Percentiles rank a stretch among this genome's conserved stretches.
phyloP scores from a whole-genome alignment of 345 rosid species.

The Brassica nigra region DNA sequence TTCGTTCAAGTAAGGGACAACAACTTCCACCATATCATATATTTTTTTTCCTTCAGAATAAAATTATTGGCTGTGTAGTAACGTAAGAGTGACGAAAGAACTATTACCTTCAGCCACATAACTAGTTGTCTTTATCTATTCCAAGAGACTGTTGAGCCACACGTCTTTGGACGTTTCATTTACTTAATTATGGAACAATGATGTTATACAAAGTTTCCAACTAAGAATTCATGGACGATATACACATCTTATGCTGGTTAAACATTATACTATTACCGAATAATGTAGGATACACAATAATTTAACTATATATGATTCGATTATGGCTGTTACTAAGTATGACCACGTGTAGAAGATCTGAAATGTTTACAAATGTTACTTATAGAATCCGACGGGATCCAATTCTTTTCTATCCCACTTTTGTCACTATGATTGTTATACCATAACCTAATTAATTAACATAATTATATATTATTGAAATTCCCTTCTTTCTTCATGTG shows the following conservation, averaged over 20 bases:
- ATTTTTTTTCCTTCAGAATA: neutral
- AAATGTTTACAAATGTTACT: slow-evolving; percentile 13
- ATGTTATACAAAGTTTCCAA: slow-evolving; percentile 16
- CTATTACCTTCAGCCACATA: neutral
- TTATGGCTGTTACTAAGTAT: slow-evolving; percentile 32
- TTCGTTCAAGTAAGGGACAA: neutral
- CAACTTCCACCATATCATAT: slow-evolving; percentile 1
- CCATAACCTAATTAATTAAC: neutral
- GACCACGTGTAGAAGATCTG: slow-evolving; percentile 40
- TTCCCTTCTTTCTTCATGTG: neutral
- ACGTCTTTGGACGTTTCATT: neutral
- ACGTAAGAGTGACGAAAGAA: neutral
- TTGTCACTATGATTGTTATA: slow-evolving; percentile 20
- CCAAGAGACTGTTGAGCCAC: neutral
- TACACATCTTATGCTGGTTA: slow-evolving; percentile 4
- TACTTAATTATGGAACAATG: slow-evolving; percentile 10
- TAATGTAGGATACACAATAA: neutral
- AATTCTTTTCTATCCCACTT: slow-evolving; percentile 1
- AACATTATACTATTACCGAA: slow-evolving; percentile 12
- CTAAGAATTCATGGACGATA: neutral
- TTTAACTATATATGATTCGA: slow-evolving; percentile 4
- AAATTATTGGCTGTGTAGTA: neutral
- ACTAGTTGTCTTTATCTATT: neutral
- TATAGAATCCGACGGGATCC: slow-evolving; percentile 28
- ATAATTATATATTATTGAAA: neutral